Conservation (phyloP, 2,329 filamentous ascomycete genomes). For the Phyllosticta ampelicida region DNA sequence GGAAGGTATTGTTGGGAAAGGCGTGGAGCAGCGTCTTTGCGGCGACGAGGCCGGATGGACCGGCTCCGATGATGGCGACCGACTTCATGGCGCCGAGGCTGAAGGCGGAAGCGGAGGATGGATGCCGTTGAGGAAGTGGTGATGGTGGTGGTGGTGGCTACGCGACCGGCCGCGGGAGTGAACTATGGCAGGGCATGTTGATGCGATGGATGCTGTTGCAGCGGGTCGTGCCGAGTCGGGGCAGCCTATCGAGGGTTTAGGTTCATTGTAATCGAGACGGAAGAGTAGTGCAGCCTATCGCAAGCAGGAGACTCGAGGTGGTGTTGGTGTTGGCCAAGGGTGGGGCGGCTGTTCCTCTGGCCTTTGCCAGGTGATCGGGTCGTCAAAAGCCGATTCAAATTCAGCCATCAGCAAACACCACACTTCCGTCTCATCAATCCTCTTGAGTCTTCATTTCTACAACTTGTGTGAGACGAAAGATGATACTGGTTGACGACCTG, state of each 20-base stretch:
- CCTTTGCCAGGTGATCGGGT: too few relatives aligned
- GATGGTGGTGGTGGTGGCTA: not conserved
- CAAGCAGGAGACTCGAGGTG: too few relatives aligned
- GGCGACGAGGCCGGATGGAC: constrained; percentile 34
- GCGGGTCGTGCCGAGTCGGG: not conserved
- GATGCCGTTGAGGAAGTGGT: not conserved
- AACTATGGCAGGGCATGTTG: not conserved
- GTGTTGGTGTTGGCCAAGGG: too few relatives aligned
- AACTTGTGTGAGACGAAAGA: too few relatives aligned
- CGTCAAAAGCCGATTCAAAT: too few relatives aligned
- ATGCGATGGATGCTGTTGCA: not conserved
- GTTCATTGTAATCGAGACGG: not conserved
- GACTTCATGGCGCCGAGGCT: constrained; percentile 18
- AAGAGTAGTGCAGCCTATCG: too few relatives aligned
- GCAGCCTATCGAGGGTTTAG: not conserved
- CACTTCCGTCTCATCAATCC: too few relatives aligned
- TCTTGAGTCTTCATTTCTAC: too few relatives aligned
- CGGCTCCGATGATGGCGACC: constrained; percentile 34
- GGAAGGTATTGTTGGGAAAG: constrained; percentile 46
- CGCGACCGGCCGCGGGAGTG: not conserved
- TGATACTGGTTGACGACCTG: too few relatives aligned
- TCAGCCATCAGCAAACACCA: too few relatives aligned
- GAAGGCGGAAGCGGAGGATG: not conserved
- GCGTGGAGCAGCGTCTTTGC: constrained; percentile 57
- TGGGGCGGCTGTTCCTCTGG: too few relatives aligned